Conservation (phyloP, 257 asterid genomes). For the Eustoma russellianum region DNA sequence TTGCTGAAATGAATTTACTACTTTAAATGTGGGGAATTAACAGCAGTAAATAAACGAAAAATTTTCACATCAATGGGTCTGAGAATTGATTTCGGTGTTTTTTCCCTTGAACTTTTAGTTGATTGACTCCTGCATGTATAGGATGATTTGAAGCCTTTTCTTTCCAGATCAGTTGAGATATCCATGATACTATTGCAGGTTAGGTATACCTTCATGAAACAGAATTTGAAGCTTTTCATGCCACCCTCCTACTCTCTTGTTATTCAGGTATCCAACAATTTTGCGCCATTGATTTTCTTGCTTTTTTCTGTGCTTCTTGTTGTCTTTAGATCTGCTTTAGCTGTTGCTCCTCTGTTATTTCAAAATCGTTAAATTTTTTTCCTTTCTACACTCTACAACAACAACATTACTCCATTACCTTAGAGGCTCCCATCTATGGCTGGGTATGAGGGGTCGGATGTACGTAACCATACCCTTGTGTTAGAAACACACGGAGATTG, state of each 20-base stretch:
- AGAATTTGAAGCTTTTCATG: slow-evolving; percentile 49
- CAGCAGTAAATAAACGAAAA: neutral
- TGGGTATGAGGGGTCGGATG: too few relatives aligned
- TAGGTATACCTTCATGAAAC: slow-evolving; percentile 52
- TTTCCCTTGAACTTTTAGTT: neutral
- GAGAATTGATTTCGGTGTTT: neutral
- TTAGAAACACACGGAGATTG: too few relatives aligned
- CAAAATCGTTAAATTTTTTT: too few relatives aligned
- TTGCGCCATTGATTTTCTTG: neutral
- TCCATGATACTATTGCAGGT: slow-evolving; percentile 34
- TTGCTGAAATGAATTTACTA: neutral
- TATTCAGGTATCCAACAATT: slow-evolving; percentile 51
- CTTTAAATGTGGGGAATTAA: neutral
- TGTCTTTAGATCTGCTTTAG: too few relatives aligned
- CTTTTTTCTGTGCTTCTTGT: slow-evolving; percentile 2
- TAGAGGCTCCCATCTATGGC: too few relatives aligned
- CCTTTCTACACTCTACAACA: too few relatives aligned
- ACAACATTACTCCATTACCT: too few relatives aligned
- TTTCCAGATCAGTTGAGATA: slow-evolving; percentile 1
- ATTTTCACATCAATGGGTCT: neutral
- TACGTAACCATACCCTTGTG: too few relatives aligned
- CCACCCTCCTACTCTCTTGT: slow-evolving; percentile 70
- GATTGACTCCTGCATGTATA: neutral
- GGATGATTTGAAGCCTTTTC: neutral
- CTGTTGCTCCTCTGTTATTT: too few relatives aligned